Base-by-base conservation (phyloP, 2,329 filamentous ascomycete genomes). In the Colletotrichum tanaceti region DNA sequence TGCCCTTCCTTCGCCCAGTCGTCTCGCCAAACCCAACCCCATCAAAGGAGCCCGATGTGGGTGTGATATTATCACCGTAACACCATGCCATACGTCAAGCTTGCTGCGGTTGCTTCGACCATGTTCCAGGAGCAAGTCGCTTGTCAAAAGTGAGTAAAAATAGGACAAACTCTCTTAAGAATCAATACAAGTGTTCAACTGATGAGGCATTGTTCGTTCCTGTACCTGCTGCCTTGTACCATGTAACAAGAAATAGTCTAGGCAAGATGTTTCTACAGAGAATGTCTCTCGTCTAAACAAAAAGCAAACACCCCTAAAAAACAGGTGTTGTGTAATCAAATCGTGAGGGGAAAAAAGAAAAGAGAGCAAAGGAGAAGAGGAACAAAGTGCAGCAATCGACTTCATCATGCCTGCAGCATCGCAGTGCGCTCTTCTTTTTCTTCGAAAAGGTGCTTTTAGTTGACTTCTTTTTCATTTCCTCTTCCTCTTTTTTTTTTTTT, bases 251-350 rank as follows among this genome's bases (percentile, higher is more conserved):
- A 41, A 44, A 38, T 10, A 1, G 22, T 65, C 20, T 55, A 55
- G 47, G 32, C 53, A 44, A 55, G 41, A n/a, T 44, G n/a, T n/a
- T n/a, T n/a, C n/a, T 7, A 13, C 20, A 14, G 16, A 43, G 24
- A 24, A 54, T 44, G 32, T 62, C 58, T 66, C 44, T 66, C 9
- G n/a, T 62, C 43, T 66, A 62, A n/a, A n/a, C n/a, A n/a, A n/a
- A n/a, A n/a, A n/a, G n/a, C n/a, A n/a, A n/a, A n/a, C n/a, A n/a
- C n/a, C n/a, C n/a, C 44, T 32, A 38, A 10, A 43, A 43, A 43
- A 3, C 14, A 18, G 39, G 18, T n/a, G 28, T 52, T 9, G n/a
- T 49, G 47, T 63, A 35, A 41, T 64, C 16, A 39, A 57, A 20
- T 41, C 39, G 14, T 16, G 16, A 35, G 4, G 4, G 14, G 22